Evolutionary conservation across 1,284 basidiomycete species (phyloP).

Genomic region (Tylopilus sp.): DNA sequence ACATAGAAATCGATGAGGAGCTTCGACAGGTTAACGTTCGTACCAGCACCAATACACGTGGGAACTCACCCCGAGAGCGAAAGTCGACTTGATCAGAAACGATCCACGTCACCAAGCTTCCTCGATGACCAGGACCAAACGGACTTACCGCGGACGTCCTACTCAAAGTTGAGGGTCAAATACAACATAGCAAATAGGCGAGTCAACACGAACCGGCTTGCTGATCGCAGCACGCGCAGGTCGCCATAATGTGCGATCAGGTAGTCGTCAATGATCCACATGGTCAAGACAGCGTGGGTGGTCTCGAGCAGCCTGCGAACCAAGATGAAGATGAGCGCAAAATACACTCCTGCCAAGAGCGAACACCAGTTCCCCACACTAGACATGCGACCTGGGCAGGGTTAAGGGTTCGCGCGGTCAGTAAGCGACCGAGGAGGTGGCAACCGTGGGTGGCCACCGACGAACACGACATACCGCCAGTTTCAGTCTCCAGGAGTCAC

Average conservation of each 20-base stretch:
- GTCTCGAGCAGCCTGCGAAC: conserved; percentile 23
- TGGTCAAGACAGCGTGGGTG: conserved; percentile 20
- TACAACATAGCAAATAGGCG: neutral
- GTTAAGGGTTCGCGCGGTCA: too few relatives aligned
- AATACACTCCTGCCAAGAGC: neutral
- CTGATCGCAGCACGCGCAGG: conserved; percentile 2
- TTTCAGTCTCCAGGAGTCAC: conserved; percentile 22
- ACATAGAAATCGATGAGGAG: conserved; percentile 30
- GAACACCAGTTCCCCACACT: conserved; percentile 10
- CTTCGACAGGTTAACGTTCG: conserved; percentile 15
- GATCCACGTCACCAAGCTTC: neutral
- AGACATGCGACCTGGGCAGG: conserved; percentile 21
- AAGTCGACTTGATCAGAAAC: conserved; percentile 19
- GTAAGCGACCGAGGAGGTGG: too few relatives aligned
- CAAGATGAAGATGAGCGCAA: neutral
- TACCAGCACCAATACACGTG: neutral
- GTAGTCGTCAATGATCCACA: conserved; percentile 26
- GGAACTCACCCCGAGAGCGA: conserved; percentile 22
- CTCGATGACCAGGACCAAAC: neutral
- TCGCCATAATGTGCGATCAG: conserved; percentile 20
- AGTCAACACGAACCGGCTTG: conserved; percentile 19
- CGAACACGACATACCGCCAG: conserved; percentile 17
- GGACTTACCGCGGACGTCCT: conserved; percentile 23
- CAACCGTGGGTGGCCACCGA: too few relatives aligned
- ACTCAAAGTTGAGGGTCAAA: neutral